Conservation (phyloP, 257 asterid genomes). For the Orobanche coerulescens region DNA sequence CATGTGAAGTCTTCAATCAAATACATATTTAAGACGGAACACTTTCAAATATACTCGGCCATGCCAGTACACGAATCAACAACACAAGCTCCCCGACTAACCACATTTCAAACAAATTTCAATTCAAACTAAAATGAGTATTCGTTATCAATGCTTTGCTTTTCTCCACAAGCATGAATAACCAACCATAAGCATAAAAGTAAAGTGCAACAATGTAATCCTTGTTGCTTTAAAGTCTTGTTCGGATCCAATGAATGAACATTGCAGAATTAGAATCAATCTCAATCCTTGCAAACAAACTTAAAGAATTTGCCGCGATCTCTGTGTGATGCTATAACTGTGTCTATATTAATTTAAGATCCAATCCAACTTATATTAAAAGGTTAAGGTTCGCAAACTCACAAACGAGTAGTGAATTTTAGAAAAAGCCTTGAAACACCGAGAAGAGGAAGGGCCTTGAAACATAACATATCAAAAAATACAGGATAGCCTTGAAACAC, state of each 20-base stretch:
- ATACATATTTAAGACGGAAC: not conserved
- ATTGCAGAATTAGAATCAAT: slow-evolving; percentile 1
- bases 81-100: not conserved
- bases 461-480: not conserved
- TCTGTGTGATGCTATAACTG: too few relatives aligned
- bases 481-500: too few relatives aligned
- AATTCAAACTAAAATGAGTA: not conserved
- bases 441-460: too few relatives aligned
- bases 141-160: not conserved
- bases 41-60: not conserved
- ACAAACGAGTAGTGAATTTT: not conserved
- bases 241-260: not conserved
- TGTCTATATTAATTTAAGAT: not conserved
- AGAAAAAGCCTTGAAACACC: not conserved
- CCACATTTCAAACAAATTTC: not conserved
- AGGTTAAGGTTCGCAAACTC: not conserved
- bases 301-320: too few relatives aligned
- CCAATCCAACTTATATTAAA: not conserved
- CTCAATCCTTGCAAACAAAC: not conserved
- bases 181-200: not conserved
- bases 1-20: not conserved
- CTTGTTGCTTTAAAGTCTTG: not conserved
- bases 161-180: not conserved
- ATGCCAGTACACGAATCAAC: not conserved
- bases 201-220: not conserved